Base-by-base conservation (phyloP, 768 basidiomycete genomes). In the Lyophyllum atratum region DNA sequence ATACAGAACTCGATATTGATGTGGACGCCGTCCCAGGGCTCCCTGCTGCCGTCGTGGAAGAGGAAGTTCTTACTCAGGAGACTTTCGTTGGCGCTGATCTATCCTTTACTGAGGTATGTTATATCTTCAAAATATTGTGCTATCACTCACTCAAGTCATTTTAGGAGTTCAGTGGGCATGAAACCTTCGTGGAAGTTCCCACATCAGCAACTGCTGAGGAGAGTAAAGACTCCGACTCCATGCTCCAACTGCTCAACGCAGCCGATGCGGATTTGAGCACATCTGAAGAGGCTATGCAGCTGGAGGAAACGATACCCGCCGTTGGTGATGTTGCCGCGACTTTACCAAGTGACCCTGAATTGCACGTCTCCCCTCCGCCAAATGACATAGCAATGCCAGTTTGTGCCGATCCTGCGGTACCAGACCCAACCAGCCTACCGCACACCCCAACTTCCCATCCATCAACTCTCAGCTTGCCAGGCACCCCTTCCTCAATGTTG, bases 391-490 rank as follows among this genome's bases (percentile, higher is more conserved):
- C 77, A 10, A 74, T 77, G 70, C 79, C 79, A 19, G 61, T 79
- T 42, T 71, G 68, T 8, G 78, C 79, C 7, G 72, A 80, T 60
- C 72, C 75, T 25, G 66, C 63, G 28, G 71, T 75, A 14, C 70
- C 72, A 14, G 79, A 81, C 55, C 74, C 75, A 14, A 68, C 72
- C 10, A 55, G 62, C 46, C 59, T 43, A 31, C 39, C 61, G 9
- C 19, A 39, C n/a, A 45, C 62, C 54, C 42, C 53, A 10, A 55
- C 39, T 2, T 43, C 63, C 15, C 55, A 59, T 28, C 59, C 59
- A 12, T 49, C 52, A 40, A 62, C 62, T 12, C 59, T 65, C n/a
- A 66, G 56, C 37, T 45, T 65, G n/a, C 62, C 69, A 14, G 63
- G 59, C 25, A 65, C 67, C 14, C 66, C 66, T 8, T 61, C 64